These are phyloP conservation scores for Suhomyces kilbournensis DNA, from an alignment of 805 yeast genomes.

Conservation along the genomic window DNA sequence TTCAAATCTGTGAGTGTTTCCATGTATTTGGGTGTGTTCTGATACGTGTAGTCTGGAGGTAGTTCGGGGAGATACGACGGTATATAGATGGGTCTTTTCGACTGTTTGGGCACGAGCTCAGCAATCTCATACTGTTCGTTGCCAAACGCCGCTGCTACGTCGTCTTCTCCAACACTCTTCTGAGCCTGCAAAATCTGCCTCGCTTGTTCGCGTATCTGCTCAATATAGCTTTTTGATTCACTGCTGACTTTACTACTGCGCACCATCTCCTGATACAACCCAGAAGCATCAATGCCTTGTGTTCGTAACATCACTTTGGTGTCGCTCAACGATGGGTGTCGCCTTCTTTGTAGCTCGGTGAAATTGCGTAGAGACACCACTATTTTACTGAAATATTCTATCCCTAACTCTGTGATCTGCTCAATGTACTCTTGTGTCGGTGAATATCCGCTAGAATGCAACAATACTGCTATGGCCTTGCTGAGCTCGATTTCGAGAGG, in stretches of 20 bases:
- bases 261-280: slow-evolving; percentile 35
- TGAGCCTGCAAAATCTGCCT: slow-evolving; percentile 10
- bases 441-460: slow-evolving; percentile 18
- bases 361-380: slow-evolving; percentile 44
- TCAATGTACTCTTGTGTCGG: slow-evolving; percentile 28
- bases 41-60: slow-evolving; percentile 93
- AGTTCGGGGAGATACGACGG: slow-evolving; percentile 81
- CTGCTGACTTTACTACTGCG: background rate
- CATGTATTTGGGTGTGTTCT: slow-evolving; percentile 68
- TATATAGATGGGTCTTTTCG: slow-evolving; percentile 42
- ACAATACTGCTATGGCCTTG: slow-evolving; percentile 25
- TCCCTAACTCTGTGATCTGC: slow-evolving; percentile 26
- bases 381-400: slow-evolving; percentile 34
- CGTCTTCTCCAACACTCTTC: slow-evolving; percentile 18
- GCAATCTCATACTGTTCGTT: slow-evolving; percentile 50
- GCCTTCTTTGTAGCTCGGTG: slow-evolving; percentile 60
- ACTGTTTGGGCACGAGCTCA: slow-evolving; percentile 52
- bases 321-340: slow-evolving; percentile 52
- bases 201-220: slow-evolving; percentile 9
- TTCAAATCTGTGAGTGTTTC: slow-evolving; percentile 66
- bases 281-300: slow-evolving; percentile 39
- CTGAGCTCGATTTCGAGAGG: slow-evolving; percentile 28
- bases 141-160: slow-evolving; percentile 47
- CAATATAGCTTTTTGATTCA: slow-evolving; percentile 8
- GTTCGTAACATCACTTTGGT: slow-evolving; percentile 42